Evolutionary conservation across 2,329 filamentous ascomycete genomes (phyloP), one percentile per base, ranked within the genome.

Genomic region (Pseudocercospora crystallina): DNA sequence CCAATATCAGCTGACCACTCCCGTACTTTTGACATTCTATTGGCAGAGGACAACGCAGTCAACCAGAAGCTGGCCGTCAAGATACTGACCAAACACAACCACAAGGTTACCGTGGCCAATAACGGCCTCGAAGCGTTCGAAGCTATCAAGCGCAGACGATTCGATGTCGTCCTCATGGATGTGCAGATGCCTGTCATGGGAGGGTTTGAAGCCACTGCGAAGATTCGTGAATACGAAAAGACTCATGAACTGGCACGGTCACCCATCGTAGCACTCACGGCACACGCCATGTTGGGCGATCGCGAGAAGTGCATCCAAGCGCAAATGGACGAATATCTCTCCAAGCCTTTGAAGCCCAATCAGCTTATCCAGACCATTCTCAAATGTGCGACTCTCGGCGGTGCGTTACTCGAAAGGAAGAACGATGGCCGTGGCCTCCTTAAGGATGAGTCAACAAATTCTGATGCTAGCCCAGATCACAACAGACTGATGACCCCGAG

Each of bases 141-240:
- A 66, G 85, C 88, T n/a, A 85, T 96, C 62, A 91, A 95, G 78
- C 83, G 86, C 68, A 92, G 87, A 74, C 87, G 89, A 68, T 99
- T 95, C 69, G 94, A 99, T 70, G 89, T 96, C 55, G 94, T 99
- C 58, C 80, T 99, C 42, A 99, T 99, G 94, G 94, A 99, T 68
- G 94, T 99, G 13, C 94, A 97, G 70, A 99, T 99, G 94, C 94
- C 94, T n/a, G 88, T 97, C 65, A 97, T 97, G 91, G 94, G 94
- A 68, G 94, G 94, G 38, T 97, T 99, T 68, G 94, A 99, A 73
- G 91, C 94, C 11, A 99, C 94, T 4, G 89, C 85, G 61, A 96
- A 96, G 76, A 99, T 99, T 61, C 84, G 94, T 64, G 90, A 96
- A 69, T 97, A 92, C 70, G 94, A 99, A 71, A 84, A 86, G 53